Evolutionary conservation across 148 eudicot species (phyloP).

Genomic region (Agrostemma githago): DNA sequence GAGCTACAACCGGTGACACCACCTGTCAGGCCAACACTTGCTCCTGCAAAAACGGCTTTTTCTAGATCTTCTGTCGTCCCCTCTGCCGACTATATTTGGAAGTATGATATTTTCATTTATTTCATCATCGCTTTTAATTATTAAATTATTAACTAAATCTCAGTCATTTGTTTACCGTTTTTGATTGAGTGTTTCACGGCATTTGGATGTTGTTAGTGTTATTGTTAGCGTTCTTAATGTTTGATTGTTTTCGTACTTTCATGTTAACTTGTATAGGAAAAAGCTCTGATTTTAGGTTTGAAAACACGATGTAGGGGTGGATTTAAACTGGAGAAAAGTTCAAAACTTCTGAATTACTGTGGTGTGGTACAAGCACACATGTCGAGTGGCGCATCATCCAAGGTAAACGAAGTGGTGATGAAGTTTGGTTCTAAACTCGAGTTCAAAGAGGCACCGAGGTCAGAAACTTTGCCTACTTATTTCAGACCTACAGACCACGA

Average conservation of each 20-base stretch:
- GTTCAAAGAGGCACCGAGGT: constrained; percentile 56
- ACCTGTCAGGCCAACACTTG: neutral
- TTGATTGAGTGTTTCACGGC: too few species aligned
- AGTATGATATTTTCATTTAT: constrained; percentile 31
- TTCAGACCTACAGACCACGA: constrained; percentile 63
- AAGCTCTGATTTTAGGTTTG: neutral
- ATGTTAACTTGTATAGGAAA: neutral
- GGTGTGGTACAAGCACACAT: constrained; percentile 46
- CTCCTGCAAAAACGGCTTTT: constrained; percentile 1
- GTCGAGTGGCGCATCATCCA: constrained; percentile 37
- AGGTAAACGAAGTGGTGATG: constrained; percentile 38
- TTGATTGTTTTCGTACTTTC: neutral
- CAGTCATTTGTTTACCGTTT: too few species aligned
- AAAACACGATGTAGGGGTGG: constrained; percentile 31
- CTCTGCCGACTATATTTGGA: constrained; percentile 39
- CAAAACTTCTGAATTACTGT: constrained; percentile 25
- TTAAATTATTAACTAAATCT: neutral
- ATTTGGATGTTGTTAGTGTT: too few species aligned
- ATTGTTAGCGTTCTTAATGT: too few species aligned
- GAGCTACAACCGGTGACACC: constrained; percentile 8
- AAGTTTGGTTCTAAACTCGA: constrained; percentile 48
- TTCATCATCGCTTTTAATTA: too few species aligned
- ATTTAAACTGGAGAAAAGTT: constrained; percentile 33
- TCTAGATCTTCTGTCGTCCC: constrained; percentile 30
- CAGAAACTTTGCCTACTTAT: constrained; percentile 64